Conservation (phyloP, 1,139 yeast species). For the Yamadazyma mexicana region DNA sequence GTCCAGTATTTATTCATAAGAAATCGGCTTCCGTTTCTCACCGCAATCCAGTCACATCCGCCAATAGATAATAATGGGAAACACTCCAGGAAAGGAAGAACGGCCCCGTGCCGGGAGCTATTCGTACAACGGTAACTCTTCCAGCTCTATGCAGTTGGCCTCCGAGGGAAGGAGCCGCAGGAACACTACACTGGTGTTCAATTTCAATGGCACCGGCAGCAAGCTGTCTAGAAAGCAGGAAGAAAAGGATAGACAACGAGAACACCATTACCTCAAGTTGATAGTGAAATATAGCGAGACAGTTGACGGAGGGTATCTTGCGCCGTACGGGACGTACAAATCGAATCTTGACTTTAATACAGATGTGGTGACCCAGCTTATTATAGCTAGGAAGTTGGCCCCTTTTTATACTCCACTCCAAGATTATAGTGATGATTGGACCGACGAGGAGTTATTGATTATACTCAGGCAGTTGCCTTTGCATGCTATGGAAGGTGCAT, state of each 20-base stretch:
- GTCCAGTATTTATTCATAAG: too few relatives aligned
- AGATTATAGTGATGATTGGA: conserved; percentile 76
- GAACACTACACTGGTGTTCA: conserved; percentile 15
- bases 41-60: background rate
- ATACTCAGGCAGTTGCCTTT: conserved; percentile 55
- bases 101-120: conserved; percentile 13
- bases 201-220: conserved; percentile 4
- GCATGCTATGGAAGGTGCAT: conserved; percentile 61
- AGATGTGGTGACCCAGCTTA: conserved; percentile 65
- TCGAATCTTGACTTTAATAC: conserved; percentile 74
- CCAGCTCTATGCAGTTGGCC: conserved; percentile 1
- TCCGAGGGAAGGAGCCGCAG: conserved; percentile 8
- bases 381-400: conserved; percentile 63
- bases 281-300: conserved; percentile 59
- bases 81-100: conserved; percentile 17
- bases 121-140: conserved; percentile 4
- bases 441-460: conserved; percentile 64
- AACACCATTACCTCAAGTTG: conserved; percentile 54
- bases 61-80: conserved; percentile 14
- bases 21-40: background rate
- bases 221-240: conserved; percentile 34
- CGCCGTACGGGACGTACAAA: conserved; percentile 86
- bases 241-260: conserved; percentile 54
- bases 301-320: conserved; percentile 79
- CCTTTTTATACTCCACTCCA: conserved; percentile 91